These are phyloP conservation scores for Globisporangium cederbergense DNA, from an alignment of 352 stramenopile species.

Conservation along the genomic window DNA sequence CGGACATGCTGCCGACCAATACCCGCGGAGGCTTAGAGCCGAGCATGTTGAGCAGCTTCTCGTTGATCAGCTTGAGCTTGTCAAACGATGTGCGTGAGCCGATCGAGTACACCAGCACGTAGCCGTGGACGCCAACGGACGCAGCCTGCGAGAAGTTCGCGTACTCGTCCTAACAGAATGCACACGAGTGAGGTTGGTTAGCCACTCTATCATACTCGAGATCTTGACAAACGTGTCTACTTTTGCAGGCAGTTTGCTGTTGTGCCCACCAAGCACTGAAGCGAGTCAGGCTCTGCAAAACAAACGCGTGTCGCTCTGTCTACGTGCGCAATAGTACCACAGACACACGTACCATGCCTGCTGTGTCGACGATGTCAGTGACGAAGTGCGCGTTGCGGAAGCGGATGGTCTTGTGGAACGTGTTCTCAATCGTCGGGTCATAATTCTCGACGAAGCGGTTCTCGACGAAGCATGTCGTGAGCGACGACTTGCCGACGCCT, in stretches of 20 bases:
- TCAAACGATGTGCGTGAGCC: slow-evolving; percentile 92
- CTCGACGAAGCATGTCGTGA: slow-evolving; percentile 94
- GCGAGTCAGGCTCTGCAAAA: slow-evolving; percentile 1
- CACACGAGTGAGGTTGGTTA: background rate
- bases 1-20: slow-evolving; percentile 93
- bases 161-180: slow-evolving; percentile 87
- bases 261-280: background rate
- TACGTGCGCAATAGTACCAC: no score
- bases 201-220: no score
- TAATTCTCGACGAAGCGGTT: slow-evolving; percentile 92
- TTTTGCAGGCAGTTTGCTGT: background rate
- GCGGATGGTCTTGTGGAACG: slow-evolving; percentile 94
- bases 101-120: slow-evolving; percentile 95
- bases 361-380: slow-evolving; percentile 97
- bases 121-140: slow-evolving; percentile 94
- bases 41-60: slow-evolving; percentile 93
- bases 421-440: slow-evolving; percentile 96
- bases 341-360: slow-evolving; percentile 80
- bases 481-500: slow-evolving; percentile 93
- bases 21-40: slow-evolving; percentile 92
- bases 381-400: slow-evolving; percentile 96
- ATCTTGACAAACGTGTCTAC: no score
- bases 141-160: slow-evolving; percentile 95
- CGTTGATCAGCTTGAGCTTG: slow-evolving; percentile 94
- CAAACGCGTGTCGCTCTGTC: slow-evolving; percentile 3